phyloP scores from a whole-genome alignment of 805 yeast genomes.

The Nakazawaea ishiwadae region DNA sequence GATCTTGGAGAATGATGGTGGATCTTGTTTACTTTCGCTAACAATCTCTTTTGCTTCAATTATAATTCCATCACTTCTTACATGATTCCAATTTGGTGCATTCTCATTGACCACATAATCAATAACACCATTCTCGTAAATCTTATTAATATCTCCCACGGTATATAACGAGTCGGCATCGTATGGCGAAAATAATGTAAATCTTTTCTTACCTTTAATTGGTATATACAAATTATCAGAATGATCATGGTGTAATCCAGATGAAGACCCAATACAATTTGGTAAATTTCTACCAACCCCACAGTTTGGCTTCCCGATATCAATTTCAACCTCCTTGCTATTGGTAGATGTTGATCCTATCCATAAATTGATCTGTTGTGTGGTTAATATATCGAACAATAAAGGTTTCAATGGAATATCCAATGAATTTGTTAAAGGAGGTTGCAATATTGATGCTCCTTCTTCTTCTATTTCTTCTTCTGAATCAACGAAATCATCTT shows the following conservation, averaged over 20 bases:
- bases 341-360: constrained; percentile 36
- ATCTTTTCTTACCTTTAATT: constrained; percentile 55
- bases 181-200: constrained; percentile 61
- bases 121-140: constrained; percentile 61
- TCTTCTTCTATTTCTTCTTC: constrained; percentile 18
- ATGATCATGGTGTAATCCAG: constrained; percentile 79
- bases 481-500: constrained; percentile 45
- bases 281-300: constrained; percentile 56
- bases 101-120: constrained; percentile 50
- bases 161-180: constrained; percentile 58
- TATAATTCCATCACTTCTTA: constrained; percentile 61
- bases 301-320: constrained; percentile 20
- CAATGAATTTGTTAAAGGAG: constrained; percentile 41
- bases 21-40: constrained; percentile 33
- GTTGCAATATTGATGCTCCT: constrained; percentile 31
- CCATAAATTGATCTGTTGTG: constrained; percentile 78
- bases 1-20: constrained; percentile 63
- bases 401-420: constrained; percentile 36
- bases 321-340: constrained; percentile 11
- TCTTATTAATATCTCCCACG: constrained; percentile 51
- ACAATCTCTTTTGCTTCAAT: constrained; percentile 23
- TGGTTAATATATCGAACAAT: constrained; percentile 37
- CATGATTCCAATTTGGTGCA: constrained; percentile 60
- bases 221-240: constrained; percentile 71
- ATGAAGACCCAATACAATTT: constrained; percentile 46